Base-by-base conservation (phyloP, 345 rosid genomes). In the Mercurialis annua region DNA sequence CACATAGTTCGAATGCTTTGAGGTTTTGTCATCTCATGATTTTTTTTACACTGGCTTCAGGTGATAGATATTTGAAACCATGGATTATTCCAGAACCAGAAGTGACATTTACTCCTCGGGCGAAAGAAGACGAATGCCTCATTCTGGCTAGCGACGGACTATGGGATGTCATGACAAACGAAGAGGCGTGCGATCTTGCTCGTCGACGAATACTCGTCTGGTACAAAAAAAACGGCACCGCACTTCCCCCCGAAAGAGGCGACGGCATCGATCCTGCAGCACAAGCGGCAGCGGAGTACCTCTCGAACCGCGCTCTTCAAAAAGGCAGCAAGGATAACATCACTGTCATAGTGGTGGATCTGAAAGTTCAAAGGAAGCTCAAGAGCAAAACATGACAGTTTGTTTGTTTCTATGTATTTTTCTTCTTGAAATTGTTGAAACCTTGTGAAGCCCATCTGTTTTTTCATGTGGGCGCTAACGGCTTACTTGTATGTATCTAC, bases 81-180 rank as follows among this genome's bases (percentile, higher is more conserved):
- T 91, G 96, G 85, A 92, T 94, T 55, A 94, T 94, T 57, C 96
- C 98, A 0, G 96, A 91, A 18, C 98, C 96, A 16, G 98, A 94
- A 84, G 98, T 94, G 58, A 77, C 70, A 80, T 83, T 94, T 47
- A 67, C 87, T 74, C 92, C 96, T 0, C 71, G 99, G 71, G 85
- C 86, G 24, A 91, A 84, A 82, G 99, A 91, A 65, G 99, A 94
- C 30, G 96, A 91, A 57, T 91, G 97, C 81, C 87, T 94, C 21
- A 71, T 91, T 75, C 75, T 91, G 61, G 98, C 96, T 1, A 91
- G 99, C 23, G 99, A 93, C 23, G 98, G 98, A 38, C 75, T 90
- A 60, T 93, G 98, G 98, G 98, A 93, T 76, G 98, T 94, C 58
- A 86, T 91, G 92, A 72, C 82, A 20, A 94, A 91, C 55, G 95